These are phyloP conservation scores for Sphaerulina populicola DNA, from an alignment of 2,329 filamentous ascomycete species.

Conservation along the genomic window DNA sequence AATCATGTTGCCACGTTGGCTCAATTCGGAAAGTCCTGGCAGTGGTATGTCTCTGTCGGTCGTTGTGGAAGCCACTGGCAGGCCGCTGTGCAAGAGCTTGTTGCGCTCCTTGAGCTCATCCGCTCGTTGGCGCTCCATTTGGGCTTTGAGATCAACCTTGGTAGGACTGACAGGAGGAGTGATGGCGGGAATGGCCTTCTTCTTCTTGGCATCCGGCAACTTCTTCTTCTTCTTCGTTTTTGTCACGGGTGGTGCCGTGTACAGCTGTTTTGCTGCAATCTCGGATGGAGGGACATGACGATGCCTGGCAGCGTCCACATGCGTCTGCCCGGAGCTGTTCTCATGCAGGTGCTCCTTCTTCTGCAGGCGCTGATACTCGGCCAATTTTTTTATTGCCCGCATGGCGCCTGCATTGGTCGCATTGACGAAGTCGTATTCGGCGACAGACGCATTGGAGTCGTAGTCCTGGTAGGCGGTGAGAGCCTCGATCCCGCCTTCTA, in stretches of 20 bases:
- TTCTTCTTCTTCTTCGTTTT: too few species aligned
- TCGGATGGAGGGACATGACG: too few species aligned
- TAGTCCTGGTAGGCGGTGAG: neutral
- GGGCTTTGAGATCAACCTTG: neutral
- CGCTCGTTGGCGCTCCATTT: neutral
- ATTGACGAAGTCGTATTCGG: neutral
- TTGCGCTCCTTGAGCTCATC: neutral
- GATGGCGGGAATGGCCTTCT: neutral
- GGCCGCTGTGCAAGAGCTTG: neutral
- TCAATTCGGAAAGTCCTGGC: neutral
- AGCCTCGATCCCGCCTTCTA: neutral
- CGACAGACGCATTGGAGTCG: neutral
- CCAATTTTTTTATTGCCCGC: neutral
- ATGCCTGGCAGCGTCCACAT: too few species aligned
- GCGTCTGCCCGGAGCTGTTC: too few species aligned
- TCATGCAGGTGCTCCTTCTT: too few species aligned
- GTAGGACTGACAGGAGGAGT: constrained; percentile 1
- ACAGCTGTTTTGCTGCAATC: too few species aligned
- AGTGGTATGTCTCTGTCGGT: neutral
- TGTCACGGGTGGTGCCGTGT: too few species aligned
- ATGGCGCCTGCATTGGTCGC: neutral
- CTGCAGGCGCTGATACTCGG: too few species aligned
- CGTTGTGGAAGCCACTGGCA: neutral
- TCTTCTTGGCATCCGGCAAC: neutral
- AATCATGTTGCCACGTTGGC: constrained; percentile 9